Evolutionary conservation across 2,329 filamentous ascomycete genomes (phyloP).

Genomic region (Alternaria consortialis): DNA sequence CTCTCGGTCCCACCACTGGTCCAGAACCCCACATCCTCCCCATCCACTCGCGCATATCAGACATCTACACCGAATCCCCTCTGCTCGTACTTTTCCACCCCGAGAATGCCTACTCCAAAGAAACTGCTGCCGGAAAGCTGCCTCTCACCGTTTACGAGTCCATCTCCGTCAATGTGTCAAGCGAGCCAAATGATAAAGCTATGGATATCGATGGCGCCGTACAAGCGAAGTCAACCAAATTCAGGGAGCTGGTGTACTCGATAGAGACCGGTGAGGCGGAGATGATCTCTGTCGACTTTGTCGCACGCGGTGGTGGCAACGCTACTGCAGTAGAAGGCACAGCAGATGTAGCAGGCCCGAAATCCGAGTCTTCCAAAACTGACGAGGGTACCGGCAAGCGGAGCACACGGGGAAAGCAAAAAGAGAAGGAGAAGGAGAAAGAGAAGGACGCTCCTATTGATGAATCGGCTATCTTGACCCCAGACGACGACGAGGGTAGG

Average conservation of each 20-base stretch:
- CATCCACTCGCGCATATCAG: slow-evolving; percentile 80
- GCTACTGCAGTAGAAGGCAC: slow-evolving; percentile 67
- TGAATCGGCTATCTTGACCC: slow-evolving; percentile 55
- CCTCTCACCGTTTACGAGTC: slow-evolving; percentile 93
- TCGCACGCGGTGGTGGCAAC: slow-evolving; percentile 84
- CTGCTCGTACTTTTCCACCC: slow-evolving; percentile 89
- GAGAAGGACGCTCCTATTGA: slow-evolving; percentile 48
- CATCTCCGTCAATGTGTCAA: slow-evolving; percentile 52
- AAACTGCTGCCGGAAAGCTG: slow-evolving; percentile 76
- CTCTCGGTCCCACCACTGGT: slow-evolving; percentile 75
- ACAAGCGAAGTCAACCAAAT: slow-evolving; percentile 66
- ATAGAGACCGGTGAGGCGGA: slow-evolving; percentile 95
- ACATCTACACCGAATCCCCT: slow-evolving; percentile 82
- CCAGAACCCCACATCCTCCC: slow-evolving; percentile 73
- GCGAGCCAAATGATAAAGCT: slow-evolving; percentile 49
- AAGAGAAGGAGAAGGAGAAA: slow-evolving; percentile 58
- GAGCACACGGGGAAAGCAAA: slow-evolving; percentile 61
- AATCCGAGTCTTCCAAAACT: slow-evolving; percentile 34
- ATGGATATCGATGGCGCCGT: slow-evolving; percentile 72
- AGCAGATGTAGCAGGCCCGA: slow-evolving; percentile 28
- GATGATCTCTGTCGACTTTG: slow-evolving; percentile 96
- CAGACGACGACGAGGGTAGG: slow-evolving; percentile 71
- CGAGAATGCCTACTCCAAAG: slow-evolving; percentile 60
- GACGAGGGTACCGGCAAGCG: slow-evolving; percentile 58
- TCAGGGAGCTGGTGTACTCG: slow-evolving; percentile 83